phyloP scores from a whole-genome alignment of 2,329 filamentous ascomycete species.

The Penicillium italicum region DNA sequence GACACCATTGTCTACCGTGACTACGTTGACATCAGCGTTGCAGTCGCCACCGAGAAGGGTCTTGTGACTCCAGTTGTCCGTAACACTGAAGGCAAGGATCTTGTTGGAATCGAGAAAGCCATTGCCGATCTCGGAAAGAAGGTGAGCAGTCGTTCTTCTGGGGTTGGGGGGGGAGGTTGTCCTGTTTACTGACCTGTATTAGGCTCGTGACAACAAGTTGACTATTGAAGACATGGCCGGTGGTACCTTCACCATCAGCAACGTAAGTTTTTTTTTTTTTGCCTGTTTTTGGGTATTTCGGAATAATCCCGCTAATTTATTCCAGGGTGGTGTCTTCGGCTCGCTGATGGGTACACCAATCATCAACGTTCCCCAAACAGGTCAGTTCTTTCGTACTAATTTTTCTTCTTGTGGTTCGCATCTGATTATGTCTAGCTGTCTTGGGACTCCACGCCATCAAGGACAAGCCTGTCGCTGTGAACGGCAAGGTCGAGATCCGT shows the following conservation, averaged over 20 bases:
- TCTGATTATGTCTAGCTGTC: conserved; percentile 53
- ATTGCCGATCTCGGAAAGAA: conserved; percentile 96
- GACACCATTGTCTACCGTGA: conserved; percentile 98
- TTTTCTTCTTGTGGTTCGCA: neutral
- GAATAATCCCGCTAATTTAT: conserved; percentile 12
- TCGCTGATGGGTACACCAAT: conserved; percentile 97
- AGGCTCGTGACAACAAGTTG: conserved; percentile 92
- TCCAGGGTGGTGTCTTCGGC: conserved; percentile 80
- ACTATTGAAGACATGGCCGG: conserved; percentile 99
- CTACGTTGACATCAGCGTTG: conserved; percentile 96
- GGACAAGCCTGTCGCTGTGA: conserved; percentile 81
- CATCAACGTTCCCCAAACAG: conserved; percentile 93
- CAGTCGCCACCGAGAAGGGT: conserved; percentile 95
- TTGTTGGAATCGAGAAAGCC: conserved; percentile 81
- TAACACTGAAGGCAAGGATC: conserved; percentile 83
- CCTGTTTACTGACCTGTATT: conserved; percentile 11
- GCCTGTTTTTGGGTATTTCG: neutral
- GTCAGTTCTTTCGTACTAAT: conserved; percentile 28
- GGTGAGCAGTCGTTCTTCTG: conserved; percentile 47
- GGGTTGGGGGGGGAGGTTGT: neutral
- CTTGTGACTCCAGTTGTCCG: conserved; percentile 94
- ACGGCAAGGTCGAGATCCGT: conserved; percentile 90
- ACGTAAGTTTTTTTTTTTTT: conserved; percentile 56
- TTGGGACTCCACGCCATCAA: conserved; percentile 95
- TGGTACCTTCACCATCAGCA: conserved; percentile 96